These are phyloP conservation scores for Trifolium dubium DNA, from an alignment of 306 rosid species.

Conservation along the genomic window DNA sequence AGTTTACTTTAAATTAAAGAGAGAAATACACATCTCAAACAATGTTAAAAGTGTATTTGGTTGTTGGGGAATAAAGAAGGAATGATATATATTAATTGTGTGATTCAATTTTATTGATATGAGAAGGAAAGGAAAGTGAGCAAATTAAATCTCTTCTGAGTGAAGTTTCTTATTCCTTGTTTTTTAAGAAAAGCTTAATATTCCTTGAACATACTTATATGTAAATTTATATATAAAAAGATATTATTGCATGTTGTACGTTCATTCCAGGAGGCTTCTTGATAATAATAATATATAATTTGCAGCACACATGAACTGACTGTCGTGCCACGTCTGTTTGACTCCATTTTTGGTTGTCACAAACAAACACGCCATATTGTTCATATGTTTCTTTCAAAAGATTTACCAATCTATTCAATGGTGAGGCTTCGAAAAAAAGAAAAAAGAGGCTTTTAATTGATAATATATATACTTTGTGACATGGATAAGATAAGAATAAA, in stretches of 20 bases:
- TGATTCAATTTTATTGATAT: no score
- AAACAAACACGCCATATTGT: not conserved
- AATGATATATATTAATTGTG: no score
- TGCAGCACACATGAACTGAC: slow-evolving; percentile 34
- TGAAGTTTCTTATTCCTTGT: not conserved
- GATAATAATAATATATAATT: slow-evolving; percentile 9
- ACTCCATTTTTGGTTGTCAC: slow-evolving; percentile 15
- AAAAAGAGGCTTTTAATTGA: not conserved
- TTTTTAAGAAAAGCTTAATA: not conserved
- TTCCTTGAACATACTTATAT: not conserved
- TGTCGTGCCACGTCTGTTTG: slow-evolving; percentile 24
- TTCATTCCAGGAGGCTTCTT: not conserved
- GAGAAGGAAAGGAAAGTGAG: no score
- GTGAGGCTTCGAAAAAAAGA: not conserved
- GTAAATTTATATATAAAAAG: not conserved
- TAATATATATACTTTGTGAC: not conserved
- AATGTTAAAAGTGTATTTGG: no score
- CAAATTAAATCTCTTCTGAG: no score
- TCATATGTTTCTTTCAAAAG: not conserved
- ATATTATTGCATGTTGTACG: not conserved
- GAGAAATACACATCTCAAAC: not conserved
- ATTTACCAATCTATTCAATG: not conserved
- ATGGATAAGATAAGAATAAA: not conserved
- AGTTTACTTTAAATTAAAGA: not conserved
- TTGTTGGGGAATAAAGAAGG: no score